These are phyloP conservation scores for Coniochaeta ligniaria DNA, from an alignment of 2,329 filamentous ascomycete species.

Conservation along the genomic window DNA sequence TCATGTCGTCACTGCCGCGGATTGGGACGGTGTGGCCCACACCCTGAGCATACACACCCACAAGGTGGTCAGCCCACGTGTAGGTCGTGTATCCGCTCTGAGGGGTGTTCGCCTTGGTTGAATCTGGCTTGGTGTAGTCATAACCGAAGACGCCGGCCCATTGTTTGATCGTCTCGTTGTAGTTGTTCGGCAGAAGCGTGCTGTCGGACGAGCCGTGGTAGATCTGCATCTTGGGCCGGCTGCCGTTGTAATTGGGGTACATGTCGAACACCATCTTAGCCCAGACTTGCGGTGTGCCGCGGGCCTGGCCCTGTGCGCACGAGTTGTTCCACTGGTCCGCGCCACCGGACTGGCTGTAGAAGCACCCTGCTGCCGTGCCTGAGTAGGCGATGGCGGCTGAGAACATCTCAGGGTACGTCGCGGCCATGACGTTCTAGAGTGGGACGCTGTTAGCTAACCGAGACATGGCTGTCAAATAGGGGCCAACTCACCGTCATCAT, in stretches of 20 bases:
- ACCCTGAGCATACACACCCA: conserved; percentile 5
- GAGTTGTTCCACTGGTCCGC: conserved; percentile 41
- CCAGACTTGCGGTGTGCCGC: conserved; percentile 32
- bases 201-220: conserved; percentile 46
- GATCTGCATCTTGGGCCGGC: conserved; percentile 46
- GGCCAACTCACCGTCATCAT: conserved; percentile 38
- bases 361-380: conserved; percentile 50
- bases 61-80: conserved; percentile 16
- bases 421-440: conserved; percentile 34
- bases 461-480: too few species aligned
- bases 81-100: conserved; percentile 14
- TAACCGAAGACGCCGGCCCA: conserved; percentile 42
- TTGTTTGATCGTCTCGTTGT: conserved; percentile 48
- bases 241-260: conserved; percentile 40
- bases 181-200: conserved; percentile 45
- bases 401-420: conserved; percentile 48
- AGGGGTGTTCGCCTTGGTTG: conserved; percentile 8
- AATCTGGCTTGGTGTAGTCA: conserved; percentile 8
- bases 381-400: conserved; percentile 41
- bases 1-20: conserved; percentile 7
- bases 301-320: conserved; percentile 43
- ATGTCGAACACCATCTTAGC: conserved; percentile 21
- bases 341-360: conserved; percentile 31
- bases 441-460: background rate
- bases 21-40: conserved; percentile 4